Conservation (phyloP, 225 moss, liverwort and hornwort genomes). For the Pseudoscleropodium purum region DNA sequence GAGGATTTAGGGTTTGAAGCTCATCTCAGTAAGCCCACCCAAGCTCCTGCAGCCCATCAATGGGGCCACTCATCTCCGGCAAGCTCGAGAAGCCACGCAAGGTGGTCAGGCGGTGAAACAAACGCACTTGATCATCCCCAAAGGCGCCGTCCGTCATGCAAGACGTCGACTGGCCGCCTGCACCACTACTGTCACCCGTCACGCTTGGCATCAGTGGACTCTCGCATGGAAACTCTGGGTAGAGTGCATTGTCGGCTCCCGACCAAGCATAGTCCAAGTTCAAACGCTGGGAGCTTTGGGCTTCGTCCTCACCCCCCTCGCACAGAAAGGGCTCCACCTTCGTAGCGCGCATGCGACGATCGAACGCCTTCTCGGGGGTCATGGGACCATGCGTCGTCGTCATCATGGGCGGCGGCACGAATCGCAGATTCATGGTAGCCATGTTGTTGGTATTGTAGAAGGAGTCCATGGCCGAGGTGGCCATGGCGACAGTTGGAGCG, state of each 20-base stretch:
- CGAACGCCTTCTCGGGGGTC: slow-evolving; percentile 7
- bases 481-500: neutral
- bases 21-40: slow-evolving; percentile 30
- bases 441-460: slow-evolving; percentile 1
- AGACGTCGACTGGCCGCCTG: slow-evolving; percentile 22
- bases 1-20: neutral
- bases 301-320: slow-evolving; percentile 38
- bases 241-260: slow-evolving; percentile 10
- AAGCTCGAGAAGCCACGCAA: slow-evolving; percentile 6
- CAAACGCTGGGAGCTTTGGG: slow-evolving; percentile 32
- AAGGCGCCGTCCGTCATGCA: slow-evolving; percentile 32
- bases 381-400: neutral
- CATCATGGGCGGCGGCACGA: neutral
- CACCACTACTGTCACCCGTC: slow-evolving; percentile 9
- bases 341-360: slow-evolving; percentile 18
- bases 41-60: slow-evolving; percentile 28
- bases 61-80: slow-evolving; percentile 28
- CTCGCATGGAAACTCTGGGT: slow-evolving; percentile 27
- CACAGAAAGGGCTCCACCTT: slow-evolving; percentile 32
- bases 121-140: slow-evolving; percentile 14
- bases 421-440: neutral
- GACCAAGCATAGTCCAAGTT: slow-evolving; percentile 22
- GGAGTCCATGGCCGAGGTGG: slow-evolving; percentile 16
- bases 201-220: slow-evolving; percentile 13
- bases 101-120: slow-evolving; percentile 2